Evolutionary conservation across 306 rosid genomes (phyloP).

Genomic region (Dalbergia cochinchinensis): DNA sequence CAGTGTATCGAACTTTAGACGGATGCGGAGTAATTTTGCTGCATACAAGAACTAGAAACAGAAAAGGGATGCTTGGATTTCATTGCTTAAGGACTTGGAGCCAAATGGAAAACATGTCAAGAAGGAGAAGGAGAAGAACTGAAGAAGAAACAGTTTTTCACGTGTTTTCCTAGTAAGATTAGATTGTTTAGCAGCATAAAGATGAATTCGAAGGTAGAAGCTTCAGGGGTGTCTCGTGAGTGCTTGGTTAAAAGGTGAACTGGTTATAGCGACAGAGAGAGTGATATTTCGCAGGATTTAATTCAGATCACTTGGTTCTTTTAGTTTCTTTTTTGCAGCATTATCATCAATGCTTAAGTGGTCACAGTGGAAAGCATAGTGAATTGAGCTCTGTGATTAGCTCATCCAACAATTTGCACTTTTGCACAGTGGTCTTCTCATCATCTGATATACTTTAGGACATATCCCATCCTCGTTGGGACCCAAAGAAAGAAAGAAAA

Average conservation of each 20-base stretch:
- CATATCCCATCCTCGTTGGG: constrained; percentile 50
- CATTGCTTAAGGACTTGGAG: constrained; percentile 54
- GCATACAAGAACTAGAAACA: constrained; percentile 30
- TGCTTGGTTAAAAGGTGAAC: constrained; percentile 71
- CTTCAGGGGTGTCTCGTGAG: constrained; percentile 86
- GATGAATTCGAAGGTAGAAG: constrained; percentile 72
- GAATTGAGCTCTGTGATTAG: constrained; percentile 46
- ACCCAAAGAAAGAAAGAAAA: neutral
- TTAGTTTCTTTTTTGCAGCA: constrained; percentile 54
- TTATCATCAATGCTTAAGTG: constrained; percentile 56
- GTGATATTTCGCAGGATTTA: constrained; percentile 45
- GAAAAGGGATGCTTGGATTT: constrained; percentile 41
- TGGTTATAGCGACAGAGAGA: constrained; percentile 26
- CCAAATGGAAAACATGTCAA: constrained; percentile 40
- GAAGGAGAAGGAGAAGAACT: constrained; percentile 45
- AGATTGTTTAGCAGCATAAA: constrained; percentile 79
- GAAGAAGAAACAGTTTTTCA: neutral
- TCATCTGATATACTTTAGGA: constrained; percentile 36
- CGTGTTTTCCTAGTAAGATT: constrained; percentile 64
- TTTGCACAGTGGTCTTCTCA: constrained; percentile 27
- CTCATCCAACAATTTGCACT: constrained; percentile 54
- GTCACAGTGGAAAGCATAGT: constrained; percentile 58
- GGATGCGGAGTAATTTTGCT: constrained; percentile 10
- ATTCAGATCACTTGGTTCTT: constrained; percentile 56
- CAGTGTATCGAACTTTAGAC: constrained; percentile 38